Evolutionary conservation across 1,284 basidiomycete genomes (phyloP).

Genomic region (Papiliotrema nemorosa): DNA sequence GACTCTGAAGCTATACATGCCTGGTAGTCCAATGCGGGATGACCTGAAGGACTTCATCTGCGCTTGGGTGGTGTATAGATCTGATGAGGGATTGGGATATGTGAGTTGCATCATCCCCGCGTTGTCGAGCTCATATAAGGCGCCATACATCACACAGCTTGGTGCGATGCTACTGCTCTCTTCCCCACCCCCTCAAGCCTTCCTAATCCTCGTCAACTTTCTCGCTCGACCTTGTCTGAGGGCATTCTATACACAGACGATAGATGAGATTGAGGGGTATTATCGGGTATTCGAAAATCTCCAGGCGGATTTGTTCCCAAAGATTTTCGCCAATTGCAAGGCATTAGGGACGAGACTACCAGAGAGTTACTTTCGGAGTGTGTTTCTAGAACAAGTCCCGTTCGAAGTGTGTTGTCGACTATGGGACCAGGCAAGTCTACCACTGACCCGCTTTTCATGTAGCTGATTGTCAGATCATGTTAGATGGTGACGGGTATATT

Average conservation of each 20-base stretch:
- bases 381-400: slow-evolving; percentile 82
- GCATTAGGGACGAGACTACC: slow-evolving; percentile 55
- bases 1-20: slow-evolving; percentile 79
- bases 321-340: slow-evolving; percentile 94
- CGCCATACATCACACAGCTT: slow-evolving; percentile 53
- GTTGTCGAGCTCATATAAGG: slow-evolving; percentile 12
- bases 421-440: slow-evolving; percentile 61
- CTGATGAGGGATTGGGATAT: slow-evolving; percentile 82
- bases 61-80: slow-evolving; percentile 86
- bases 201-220: slow-evolving; percentile 83
- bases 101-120: slow-evolving; percentile 39
- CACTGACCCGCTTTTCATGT: background rate
- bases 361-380: slow-evolving; percentile 66
- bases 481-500: slow-evolving; percentile 55
- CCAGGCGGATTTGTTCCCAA: slow-evolving; percentile 65
- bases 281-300: slow-evolving; percentile 49
- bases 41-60: slow-evolving; percentile 83
- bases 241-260: slow-evolving; percentile 75
- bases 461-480: slow-evolving; percentile 29
- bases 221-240: slow-evolving; percentile 79
- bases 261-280: slow-evolving; percentile 71
- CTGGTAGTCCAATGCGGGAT: slow-evolving; percentile 74
- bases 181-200: slow-evolving; percentile 69
- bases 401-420: slow-evolving; percentile 81
- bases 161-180: slow-evolving; percentile 88